These are phyloP conservation scores for Skeletonema tropicum DNA, from an alignment of 108 stramenopile genomes.

Conservation along the genomic window DNA sequence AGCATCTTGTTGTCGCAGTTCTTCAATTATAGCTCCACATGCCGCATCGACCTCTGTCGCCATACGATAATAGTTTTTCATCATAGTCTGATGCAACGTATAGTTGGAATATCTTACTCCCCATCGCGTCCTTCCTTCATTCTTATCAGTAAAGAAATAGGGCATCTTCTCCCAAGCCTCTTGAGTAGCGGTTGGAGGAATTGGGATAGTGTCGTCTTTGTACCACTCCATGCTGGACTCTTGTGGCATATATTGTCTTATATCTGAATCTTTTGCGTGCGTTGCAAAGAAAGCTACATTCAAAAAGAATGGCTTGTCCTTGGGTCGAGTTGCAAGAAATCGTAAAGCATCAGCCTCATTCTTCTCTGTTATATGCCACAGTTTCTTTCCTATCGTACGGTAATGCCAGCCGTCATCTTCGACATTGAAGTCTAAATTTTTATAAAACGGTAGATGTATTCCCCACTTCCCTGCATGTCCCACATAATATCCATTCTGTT, in stretches of 20 bases:
- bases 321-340: slow-evolving; percentile 60
- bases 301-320: slow-evolving; percentile 69
- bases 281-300: slow-evolving; percentile 83
- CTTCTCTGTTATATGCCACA: slow-evolving; percentile 69
- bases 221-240: slow-evolving; percentile 49
- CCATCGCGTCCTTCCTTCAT: slow-evolving; percentile 73
- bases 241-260: slow-evolving; percentile 58
- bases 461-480: slow-evolving; percentile 77
- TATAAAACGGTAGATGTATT: slow-evolving; percentile 33
- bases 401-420: slow-evolving; percentile 57
- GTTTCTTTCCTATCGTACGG: slow-evolving; percentile 22
- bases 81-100: slow-evolving; percentile 58
- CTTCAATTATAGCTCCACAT: slow-evolving; percentile 57
- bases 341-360: slow-evolving; percentile 66
- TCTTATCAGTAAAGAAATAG: slow-evolving; percentile 55
- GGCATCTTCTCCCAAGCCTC: slow-evolving; percentile 57
- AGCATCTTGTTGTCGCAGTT: slow-evolving; percentile 56
- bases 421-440: slow-evolving; percentile 39
- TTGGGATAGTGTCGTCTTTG: slow-evolving; percentile 56
- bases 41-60: slow-evolving; percentile 48
- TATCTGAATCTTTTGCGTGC: slow-evolving; percentile 53
- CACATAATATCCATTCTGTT: slow-evolving; percentile 46
- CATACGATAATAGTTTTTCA: slow-evolving; percentile 85
- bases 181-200: slow-evolving; percentile 48
- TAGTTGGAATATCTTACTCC: slow-evolving; percentile 54